Conservation (phyloP, 2,329 filamentous ascomycete species). For the Metarhizium album region DNA sequence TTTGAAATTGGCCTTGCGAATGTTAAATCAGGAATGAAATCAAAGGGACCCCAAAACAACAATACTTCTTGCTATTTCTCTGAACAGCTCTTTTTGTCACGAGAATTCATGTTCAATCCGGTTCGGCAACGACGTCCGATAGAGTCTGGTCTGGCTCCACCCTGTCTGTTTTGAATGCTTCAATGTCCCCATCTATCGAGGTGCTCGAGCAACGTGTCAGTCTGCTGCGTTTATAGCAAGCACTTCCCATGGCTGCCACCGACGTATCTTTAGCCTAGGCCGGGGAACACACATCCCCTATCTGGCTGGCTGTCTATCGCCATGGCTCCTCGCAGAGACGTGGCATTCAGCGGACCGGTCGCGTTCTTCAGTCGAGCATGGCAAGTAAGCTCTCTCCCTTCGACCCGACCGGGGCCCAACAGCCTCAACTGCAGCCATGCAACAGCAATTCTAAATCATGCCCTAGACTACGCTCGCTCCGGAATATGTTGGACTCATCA, state of each 20-base stretch:
- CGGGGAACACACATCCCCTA: no score
- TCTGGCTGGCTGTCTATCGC: neutral
- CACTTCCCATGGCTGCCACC: neutral
- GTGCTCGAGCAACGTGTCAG: neutral
- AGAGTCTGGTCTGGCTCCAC: neutral
- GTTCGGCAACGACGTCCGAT: no score
- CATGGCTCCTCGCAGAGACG: conserved; percentile 5
- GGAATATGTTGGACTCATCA: conserved; percentile 7
- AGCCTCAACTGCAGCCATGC: neutral
- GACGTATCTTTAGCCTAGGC: neutral
- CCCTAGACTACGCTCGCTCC: conserved; percentile 6
- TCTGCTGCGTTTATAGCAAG: neutral
- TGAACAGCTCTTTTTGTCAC: no score
- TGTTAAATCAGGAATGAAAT: no score
- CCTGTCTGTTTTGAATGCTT: neutral
- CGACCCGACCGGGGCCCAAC: neutral
- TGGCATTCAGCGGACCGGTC: neutral
- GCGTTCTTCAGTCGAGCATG: conserved; percentile 4
- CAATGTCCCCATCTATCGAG: neutral
- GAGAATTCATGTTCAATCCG: no score
- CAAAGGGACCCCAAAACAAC: no score
- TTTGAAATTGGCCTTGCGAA: no score
- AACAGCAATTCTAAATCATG: neutral
- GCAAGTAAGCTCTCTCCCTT: conserved; percentile 4
- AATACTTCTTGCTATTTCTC: no score